A percentile compares a stretch with the other conserved stretches of the same genome.
Conservation (phyloP, 257 asterid species). For the Hygrophila difformis region DNA sequence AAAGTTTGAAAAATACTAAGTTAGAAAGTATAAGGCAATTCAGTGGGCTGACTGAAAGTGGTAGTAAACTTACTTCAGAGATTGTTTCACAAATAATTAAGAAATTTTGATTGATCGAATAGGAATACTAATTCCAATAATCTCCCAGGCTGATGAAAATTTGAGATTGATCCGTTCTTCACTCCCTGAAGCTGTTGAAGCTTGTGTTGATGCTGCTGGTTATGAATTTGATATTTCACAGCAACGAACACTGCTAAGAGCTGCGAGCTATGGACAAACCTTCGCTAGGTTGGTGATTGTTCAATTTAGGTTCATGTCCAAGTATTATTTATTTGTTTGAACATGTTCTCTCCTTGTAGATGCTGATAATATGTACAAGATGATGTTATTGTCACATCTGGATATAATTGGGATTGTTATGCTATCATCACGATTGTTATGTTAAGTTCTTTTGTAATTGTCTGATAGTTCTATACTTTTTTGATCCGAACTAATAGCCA, state of each 20-base stretch:
- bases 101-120: constrained; percentile 3
- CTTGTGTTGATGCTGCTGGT: constrained; percentile 93
- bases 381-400: background rate
- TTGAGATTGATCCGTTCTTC: constrained; percentile 83
- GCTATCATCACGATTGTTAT: background rate
- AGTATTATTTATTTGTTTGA: background rate
- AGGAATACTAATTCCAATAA: constrained; percentile 14
- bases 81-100: constrained; percentile 4
- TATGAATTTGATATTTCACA: constrained; percentile 77
- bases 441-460: too few relatives aligned
- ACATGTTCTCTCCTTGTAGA: constrained; percentile 7
- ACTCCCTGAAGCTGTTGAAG: constrained; percentile 86
- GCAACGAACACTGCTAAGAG: constrained; percentile 74
- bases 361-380: background rate
- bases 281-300: constrained; percentile 74
- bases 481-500: too few relatives aligned
- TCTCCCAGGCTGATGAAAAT: constrained; percentile 90
- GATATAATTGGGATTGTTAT: too few relatives aligned
- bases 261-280: constrained; percentile 97
- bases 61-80: constrained; percentile 5
- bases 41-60: constrained; percentile 1
- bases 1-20: background rate
- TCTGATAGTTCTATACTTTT: too few relatives aligned
- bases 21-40: constrained; percentile 12
- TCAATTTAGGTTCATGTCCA: constrained; percentile 11